Percentiles rank a stretch among this genome's conserved stretches.
phyloP scores from a whole-genome alignment of 225 moss, liverwort and hornwort genomes.

The Straminergon stramineum region DNA sequence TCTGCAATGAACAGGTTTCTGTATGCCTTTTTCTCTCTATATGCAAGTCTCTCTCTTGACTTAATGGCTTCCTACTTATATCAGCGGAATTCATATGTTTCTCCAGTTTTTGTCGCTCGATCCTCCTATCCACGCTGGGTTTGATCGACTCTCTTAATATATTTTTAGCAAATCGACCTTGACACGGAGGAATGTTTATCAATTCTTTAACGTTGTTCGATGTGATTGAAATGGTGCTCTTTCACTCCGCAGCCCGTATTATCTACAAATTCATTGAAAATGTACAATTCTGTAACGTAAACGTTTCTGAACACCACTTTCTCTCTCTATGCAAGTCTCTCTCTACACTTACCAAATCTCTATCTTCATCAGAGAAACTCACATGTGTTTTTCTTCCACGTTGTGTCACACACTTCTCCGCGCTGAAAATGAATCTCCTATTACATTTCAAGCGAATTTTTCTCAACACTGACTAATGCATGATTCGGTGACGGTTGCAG shows the following conservation, averaged over 20 bases:
- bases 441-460: neutral
- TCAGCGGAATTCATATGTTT: neutral
- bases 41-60: neutral
- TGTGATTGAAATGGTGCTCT: neutral
- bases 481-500: slow-evolving; percentile 1
- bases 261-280: neutral
- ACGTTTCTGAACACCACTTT: neutral
- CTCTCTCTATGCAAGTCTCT: neutral
- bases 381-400: neutral
- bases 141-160: neutral
- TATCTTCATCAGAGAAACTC: neutral
- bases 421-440: neutral
- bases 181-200: neutral
- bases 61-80: neutral
- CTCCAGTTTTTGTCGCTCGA: neutral
- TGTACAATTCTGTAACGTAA: neutral
- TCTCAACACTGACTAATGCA: neutral
- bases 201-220: too few relatives aligned
- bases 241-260: neutral
- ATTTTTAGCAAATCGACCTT: neutral
- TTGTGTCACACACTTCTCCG: neutral
- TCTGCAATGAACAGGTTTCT: neutral
- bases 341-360: neutral
- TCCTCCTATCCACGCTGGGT: neutral
- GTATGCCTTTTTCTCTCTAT: neutral